Evolutionary conservation across 2,329 filamentous ascomycete species (phyloP).

Genomic region (Juglanconis sp.): DNA sequence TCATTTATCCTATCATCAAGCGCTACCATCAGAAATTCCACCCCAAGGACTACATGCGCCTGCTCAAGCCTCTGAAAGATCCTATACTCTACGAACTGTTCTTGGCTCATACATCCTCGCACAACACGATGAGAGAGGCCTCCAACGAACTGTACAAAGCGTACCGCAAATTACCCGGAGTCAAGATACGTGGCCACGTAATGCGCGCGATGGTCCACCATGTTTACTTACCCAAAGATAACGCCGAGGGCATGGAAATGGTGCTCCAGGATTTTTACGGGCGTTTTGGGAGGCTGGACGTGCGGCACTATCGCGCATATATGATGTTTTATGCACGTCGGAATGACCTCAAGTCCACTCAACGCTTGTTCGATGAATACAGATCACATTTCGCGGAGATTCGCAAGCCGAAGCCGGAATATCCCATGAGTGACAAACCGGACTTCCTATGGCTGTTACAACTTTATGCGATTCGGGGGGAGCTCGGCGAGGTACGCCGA

Average conservation of each 20-base stretch:
- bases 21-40: constrained; percentile 12
- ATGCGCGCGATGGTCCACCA: constrained; percentile 43
- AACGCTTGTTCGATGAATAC: constrained; percentile 44
- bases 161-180: constrained; percentile 41
- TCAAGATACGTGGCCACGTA: constrained; percentile 34
- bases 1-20: constrained; percentile 10
- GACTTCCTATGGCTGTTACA: constrained; percentile 54
- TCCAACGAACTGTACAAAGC: constrained; percentile 42
- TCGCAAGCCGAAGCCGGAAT: constrained; percentile 1
- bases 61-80: constrained; percentile 41
- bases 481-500: constrained; percentile 55
- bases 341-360: constrained; percentile 45
- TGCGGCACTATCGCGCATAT: constrained; percentile 46
- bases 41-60: constrained; percentile 26
- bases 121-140: constrained; percentile 27
- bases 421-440: neutral
- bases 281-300: constrained; percentile 36
- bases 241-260: constrained; percentile 38
- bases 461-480: constrained; percentile 66
- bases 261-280: constrained; percentile 48
- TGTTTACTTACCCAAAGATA: constrained; percentile 35
- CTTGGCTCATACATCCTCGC: constrained; percentile 28
- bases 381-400: constrained; percentile 26
- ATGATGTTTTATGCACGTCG: constrained; percentile 45
- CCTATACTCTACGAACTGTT: constrained; percentile 41